A percentile compares a stretch with the other conserved stretches of the same genome.
These are phyloP conservation scores for Coemansia sp. DNA, from an alignment of 192 early-diverging fungal species.

Conservation along the genomic window DNA sequence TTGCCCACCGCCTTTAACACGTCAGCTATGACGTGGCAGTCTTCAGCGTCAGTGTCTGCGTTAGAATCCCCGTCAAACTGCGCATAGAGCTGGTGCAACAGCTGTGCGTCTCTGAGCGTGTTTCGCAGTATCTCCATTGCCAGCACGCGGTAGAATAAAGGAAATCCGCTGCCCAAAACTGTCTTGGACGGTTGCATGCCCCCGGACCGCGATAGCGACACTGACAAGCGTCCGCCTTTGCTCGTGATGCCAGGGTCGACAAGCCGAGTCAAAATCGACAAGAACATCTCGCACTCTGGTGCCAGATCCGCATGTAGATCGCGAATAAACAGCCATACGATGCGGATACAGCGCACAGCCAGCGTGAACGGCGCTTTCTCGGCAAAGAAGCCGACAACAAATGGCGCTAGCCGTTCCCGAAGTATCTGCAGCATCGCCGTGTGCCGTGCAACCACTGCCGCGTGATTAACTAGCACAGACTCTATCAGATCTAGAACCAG, in stretches of 20 bases:
- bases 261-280: slow-evolving; percentile 83
- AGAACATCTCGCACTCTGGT: slow-evolving; percentile 93
- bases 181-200: slow-evolving; percentile 6
- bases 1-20: slow-evolving; percentile 74
- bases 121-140: slow-evolving; percentile 52
- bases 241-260: slow-evolving; percentile 68
- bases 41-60: slow-evolving; percentile 25
- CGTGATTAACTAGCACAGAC: slow-evolving; percentile 78
- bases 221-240: slow-evolving; percentile 15
- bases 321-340: slow-evolving; percentile 78
- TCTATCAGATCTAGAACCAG: slow-evolving; percentile 94
- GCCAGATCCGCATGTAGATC: slow-evolving; percentile 38
- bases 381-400: slow-evolving; percentile 94
- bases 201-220: slow-evolving; percentile 5
- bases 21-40: slow-evolving; percentile 77
- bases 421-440: slow-evolving; percentile 68
- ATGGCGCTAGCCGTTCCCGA: slow-evolving; percentile 81
- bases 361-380: slow-evolving; percentile 74
- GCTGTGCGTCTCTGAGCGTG: slow-evolving; percentile 60
- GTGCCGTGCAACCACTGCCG: slow-evolving; percentile 76
- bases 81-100: slow-evolving; percentile 69
- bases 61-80: slow-evolving; percentile 71
- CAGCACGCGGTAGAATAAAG: slow-evolving; percentile 46
- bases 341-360: slow-evolving; percentile 77
- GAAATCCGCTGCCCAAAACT: slow-evolving; percentile 7